These are phyloP conservation scores for Rhizomucor miehei DNA, from an alignment of 371 early-diverging fungal species.

Conservation along the genomic window DNA sequence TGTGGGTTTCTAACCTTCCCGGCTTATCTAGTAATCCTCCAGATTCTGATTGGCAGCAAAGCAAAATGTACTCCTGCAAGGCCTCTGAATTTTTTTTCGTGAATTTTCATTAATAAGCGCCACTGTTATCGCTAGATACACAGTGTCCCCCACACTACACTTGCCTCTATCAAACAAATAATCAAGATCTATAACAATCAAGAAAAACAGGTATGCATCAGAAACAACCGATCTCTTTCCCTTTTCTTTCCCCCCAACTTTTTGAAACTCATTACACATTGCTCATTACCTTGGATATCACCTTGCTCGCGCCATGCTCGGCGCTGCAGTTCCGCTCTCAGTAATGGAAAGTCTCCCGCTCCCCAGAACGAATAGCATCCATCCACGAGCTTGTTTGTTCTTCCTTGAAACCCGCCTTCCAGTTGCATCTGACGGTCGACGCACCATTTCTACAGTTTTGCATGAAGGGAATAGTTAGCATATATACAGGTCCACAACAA, in stretches of 20 bases:
- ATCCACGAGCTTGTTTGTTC: slow-evolving; percentile 97
- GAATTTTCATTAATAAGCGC: too few species aligned
- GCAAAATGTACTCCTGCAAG: slow-evolving; percentile 83
- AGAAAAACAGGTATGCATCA: background rate
- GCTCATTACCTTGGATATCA: slow-evolving; percentile 13
- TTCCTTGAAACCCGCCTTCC: slow-evolving; percentile 96
- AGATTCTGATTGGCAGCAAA: slow-evolving; percentile 75
- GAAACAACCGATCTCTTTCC: background rate
- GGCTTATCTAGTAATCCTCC: slow-evolving; percentile 96
- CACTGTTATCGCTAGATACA: background rate
- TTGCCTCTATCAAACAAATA: slow-evolving; percentile 60
- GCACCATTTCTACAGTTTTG: slow-evolving; percentile 68
- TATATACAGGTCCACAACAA: background rate
- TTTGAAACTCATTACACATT: background rate
- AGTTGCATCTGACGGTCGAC: slow-evolving; percentile 77
- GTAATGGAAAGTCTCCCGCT: slow-evolving; percentile 81
- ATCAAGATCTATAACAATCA: slow-evolving; percentile 14
- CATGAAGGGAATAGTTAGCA: too few species aligned
- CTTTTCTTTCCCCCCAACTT: background rate
- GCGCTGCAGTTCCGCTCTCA: slow-evolving; percentile 49
- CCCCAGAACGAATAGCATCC: slow-evolving; percentile 98
- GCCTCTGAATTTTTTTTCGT: slow-evolving; percentile 58
- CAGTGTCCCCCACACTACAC: background rate
- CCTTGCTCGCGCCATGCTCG: slow-evolving; percentile 2
- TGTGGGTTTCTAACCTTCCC: slow-evolving; percentile 72